Evolutionary conservation across 176 grass and related monocot genomes (phyloP).

Genomic region (Rhynchospora pubera): DNA sequence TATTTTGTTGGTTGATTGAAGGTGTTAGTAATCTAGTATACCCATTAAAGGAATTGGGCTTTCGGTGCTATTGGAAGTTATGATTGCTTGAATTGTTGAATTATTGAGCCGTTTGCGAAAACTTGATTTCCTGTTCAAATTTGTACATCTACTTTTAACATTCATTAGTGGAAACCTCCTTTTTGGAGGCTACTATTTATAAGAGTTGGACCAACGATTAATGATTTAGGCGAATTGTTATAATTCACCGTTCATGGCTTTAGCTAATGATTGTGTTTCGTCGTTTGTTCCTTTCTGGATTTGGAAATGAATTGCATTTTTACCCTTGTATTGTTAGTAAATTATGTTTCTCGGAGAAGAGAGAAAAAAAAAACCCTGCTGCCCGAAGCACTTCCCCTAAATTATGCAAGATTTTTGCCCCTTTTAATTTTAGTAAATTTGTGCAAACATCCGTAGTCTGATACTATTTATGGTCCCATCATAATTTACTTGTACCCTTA

Average conservation of each 20-base stretch:
- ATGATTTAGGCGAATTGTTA: not conserved
- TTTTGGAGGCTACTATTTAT: slow-evolving; percentile 5
- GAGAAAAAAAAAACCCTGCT: not conserved
- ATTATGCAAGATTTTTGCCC: not conserved
- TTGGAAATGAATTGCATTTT: not conserved
- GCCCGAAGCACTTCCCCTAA: not conserved
- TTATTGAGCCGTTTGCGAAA: not conserved
- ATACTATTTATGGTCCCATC: not conserved
- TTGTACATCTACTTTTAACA: not conserved
- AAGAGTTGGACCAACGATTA: not conserved
- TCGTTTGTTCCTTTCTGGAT: not conserved
- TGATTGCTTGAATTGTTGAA: not conserved
- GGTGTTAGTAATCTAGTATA: not conserved
- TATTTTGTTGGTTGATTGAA: not conserved
- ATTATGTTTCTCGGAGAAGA: not conserved
- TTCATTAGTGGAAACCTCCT: not conserved
- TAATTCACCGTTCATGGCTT: not conserved
- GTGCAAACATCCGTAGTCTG: not conserved
- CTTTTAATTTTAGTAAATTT: not conserved
- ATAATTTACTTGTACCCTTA: not conserved
- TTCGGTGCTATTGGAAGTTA: not conserved
- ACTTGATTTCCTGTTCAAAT: not conserved
- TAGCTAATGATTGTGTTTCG: not conserved
- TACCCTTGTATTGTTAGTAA: not conserved
- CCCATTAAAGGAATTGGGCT: not conserved